phyloP scores from a whole-genome alignment of 352 stramenopile species.

The Phytophthora quininea region DNA sequence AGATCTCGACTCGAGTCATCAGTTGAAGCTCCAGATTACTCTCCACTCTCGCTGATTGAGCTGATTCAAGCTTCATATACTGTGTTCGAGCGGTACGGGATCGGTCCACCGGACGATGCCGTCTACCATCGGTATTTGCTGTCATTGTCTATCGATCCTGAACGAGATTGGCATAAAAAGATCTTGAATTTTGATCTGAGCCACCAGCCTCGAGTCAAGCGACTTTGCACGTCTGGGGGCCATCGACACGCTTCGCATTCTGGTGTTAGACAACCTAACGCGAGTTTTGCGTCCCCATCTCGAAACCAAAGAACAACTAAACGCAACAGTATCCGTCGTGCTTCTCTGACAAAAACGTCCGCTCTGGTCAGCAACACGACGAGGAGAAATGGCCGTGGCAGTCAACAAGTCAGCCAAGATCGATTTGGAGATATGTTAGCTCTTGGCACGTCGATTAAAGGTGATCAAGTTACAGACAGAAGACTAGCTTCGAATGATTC shows the following conservation, averaged over 20 bases:
- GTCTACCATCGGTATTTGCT: conserved; percentile 63
- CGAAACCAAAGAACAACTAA: conserved; percentile 14
- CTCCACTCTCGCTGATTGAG: conserved; percentile 61
- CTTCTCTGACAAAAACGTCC: conserved; percentile 9
- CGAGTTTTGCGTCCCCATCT: conserved; percentile 2
- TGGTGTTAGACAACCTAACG: background rate
- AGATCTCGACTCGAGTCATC: background rate
- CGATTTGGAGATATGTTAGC: conserved; percentile 57
- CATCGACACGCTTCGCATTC: conserved; percentile 7
- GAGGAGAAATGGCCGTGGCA: background rate
- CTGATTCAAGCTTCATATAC: conserved; percentile 61
- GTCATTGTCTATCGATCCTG: conserved; percentile 57
- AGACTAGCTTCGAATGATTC: background rate
- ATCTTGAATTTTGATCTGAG: conserved; percentile 42
- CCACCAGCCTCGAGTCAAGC: conserved; percentile 18
- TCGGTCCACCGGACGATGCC: conserved; percentile 49
- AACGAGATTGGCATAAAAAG: conserved; percentile 65
- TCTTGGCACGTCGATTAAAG: conserved; percentile 23
- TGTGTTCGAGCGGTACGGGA: conserved; percentile 58
- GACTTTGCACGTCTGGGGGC: conserved; percentile 11
- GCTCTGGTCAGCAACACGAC: background rate
- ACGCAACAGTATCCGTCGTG: conserved; percentile 5
- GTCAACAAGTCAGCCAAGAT: conserved; percentile 8
- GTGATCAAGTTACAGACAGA: background rate
- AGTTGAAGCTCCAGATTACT: background rate